A percentile compares a stretch with the other conserved stretches of the same genome.
These are phyloP conservation scores for Vachellia collinsii DNA, from an alignment of 306 rosid species.

Conservation along the genomic window DNA sequence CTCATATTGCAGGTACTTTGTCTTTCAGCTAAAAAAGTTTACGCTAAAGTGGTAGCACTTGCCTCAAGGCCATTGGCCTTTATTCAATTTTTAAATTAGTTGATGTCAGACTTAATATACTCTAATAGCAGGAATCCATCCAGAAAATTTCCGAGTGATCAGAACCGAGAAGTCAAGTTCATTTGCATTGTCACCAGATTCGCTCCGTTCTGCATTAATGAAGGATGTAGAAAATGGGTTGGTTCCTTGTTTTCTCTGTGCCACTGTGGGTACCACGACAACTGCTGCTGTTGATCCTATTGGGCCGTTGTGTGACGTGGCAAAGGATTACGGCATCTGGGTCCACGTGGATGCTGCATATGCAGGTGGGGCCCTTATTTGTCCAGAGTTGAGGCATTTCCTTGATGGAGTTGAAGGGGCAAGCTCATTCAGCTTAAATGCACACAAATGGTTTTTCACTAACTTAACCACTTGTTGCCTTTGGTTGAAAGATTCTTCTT, in stretches of 20 bases:
- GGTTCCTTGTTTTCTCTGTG: slow-evolving; percentile 61
- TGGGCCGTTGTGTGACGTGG: slow-evolving; percentile 47
- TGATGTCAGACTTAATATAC: no score
- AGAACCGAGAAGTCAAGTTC: slow-evolving; percentile 31
- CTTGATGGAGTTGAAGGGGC: slow-evolving; percentile 53
- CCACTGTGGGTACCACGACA: slow-evolving; percentile 62
- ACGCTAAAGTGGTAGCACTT: neutral
- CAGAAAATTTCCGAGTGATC: slow-evolving; percentile 42
- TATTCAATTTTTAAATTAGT: no score
- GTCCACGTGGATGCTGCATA: slow-evolving; percentile 77
- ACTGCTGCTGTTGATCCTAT: slow-evolving; percentile 59
- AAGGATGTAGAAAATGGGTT: slow-evolving; percentile 51
- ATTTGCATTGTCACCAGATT: slow-evolving; percentile 45
- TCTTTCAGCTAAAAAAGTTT: no score
- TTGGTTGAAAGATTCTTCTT: slow-evolving; percentile 54
- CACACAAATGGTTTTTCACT: slow-evolving; percentile 67
- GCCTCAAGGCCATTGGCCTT: neutral
- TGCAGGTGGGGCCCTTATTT: slow-evolving; percentile 59
- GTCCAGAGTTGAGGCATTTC: slow-evolving; percentile 63
- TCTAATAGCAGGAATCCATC: slow-evolving; percentile 50
- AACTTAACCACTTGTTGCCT: slow-evolving; percentile 58
- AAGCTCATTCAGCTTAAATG: slow-evolving; percentile 60
- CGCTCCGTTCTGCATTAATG: slow-evolving; percentile 30
- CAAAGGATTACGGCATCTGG: slow-evolving; percentile 52
- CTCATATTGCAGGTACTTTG: slow-evolving; percentile 52